These are phyloP conservation scores for Gaertneriomyces sp. DNA, from an alignment of 192 early-diverging fungal genomes.

Conservation along the genomic window DNA sequence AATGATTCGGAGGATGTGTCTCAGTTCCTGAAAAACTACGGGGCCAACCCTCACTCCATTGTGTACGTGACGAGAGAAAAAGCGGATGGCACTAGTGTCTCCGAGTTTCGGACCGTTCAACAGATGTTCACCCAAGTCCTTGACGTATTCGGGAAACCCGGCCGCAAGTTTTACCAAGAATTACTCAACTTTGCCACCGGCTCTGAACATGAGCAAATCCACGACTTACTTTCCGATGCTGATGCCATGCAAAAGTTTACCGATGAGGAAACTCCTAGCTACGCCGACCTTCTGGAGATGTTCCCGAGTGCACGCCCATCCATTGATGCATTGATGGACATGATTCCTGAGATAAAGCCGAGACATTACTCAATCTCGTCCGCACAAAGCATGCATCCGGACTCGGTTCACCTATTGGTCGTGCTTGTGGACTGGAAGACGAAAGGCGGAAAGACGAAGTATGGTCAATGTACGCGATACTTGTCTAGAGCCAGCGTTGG, in stretches of 20 bases:
- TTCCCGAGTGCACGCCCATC: conserved; percentile 78
- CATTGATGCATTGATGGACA: conserved; percentile 64
- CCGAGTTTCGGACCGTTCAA: conserved; percentile 69
- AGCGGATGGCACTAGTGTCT: conserved; percentile 37
- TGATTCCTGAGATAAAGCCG: conserved; percentile 87
- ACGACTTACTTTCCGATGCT: conserved; percentile 62
- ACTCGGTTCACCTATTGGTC: conserved; percentile 85
- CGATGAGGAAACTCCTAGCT: conserved; percentile 74
- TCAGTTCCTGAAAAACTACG: conserved; percentile 71
- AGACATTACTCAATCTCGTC: conserved; percentile 99
- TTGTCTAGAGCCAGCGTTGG: conserved; percentile 67
- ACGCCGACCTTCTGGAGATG: conserved; percentile 81
- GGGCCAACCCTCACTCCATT: conserved; percentile 60
- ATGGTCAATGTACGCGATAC: conserved; percentile 91
- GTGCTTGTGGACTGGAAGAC: conserved; percentile 89
- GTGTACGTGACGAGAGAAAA: conserved; percentile 59
- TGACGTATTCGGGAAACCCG: conserved; percentile 92
- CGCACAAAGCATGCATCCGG: conserved; percentile 78
- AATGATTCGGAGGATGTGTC: conserved; percentile 74
- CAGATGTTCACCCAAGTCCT: conserved; percentile 79
- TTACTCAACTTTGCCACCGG: conserved; percentile 72
- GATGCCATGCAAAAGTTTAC: conserved; percentile 76
- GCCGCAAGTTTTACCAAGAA: conserved; percentile 87
- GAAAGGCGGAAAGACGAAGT: conserved; percentile 61
- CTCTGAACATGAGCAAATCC: conserved; percentile 61